Evolutionary conservation across 495 filamentous ascomycete genomes (phyloP).

Genomic region (Pyrenula massariospora): DNA sequence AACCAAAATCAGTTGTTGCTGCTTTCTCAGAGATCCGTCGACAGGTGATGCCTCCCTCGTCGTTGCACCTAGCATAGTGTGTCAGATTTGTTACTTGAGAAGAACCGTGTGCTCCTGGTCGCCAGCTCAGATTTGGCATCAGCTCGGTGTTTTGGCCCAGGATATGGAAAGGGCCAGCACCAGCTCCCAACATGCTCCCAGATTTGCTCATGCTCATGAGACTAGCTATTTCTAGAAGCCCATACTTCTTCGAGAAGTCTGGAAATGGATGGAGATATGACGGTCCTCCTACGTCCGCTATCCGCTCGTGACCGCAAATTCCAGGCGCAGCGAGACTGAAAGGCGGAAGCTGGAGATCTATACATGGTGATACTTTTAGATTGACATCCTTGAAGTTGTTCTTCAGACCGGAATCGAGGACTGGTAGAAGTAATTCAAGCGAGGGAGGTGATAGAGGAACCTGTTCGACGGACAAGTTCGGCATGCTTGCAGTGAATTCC

Average conservation of each 20-base stretch:
- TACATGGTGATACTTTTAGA: constrained; percentile 17
- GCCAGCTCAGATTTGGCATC: constrained; percentile 22
- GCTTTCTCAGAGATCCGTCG: constrained; percentile 7
- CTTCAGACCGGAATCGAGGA: constrained; percentile 12
- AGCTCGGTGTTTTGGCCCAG: constrained; percentile 26
- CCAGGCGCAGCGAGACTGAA: constrained; percentile 24
- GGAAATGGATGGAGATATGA: constrained; percentile 21
- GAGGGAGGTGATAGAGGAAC: constrained; percentile 8
- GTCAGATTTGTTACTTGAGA: constrained; percentile 1
- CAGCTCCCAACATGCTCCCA: constrained; percentile 22
- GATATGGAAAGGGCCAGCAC: constrained; percentile 27
- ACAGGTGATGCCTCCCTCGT: constrained; percentile 6
- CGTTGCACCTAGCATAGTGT: constrained; percentile 8
- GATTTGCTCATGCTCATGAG: constrained; percentile 19
- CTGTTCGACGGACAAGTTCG: not conserved
- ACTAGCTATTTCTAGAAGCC: constrained; percentile 15
- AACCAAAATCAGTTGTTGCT: constrained; percentile 18
- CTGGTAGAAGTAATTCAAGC: constrained; percentile 12
- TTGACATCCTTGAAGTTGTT: constrained; percentile 15
- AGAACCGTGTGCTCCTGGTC: not conserved
- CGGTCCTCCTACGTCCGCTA: constrained; percentile 28
- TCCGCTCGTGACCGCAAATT: constrained; percentile 19
- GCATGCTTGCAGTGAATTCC: no score
- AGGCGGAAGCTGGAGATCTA: constrained; percentile 22
- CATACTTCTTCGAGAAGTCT: constrained; percentile 17